phyloP scores from a whole-genome alignment of 441 rosid genomes.

The Gossypium schwendimanii region DNA sequence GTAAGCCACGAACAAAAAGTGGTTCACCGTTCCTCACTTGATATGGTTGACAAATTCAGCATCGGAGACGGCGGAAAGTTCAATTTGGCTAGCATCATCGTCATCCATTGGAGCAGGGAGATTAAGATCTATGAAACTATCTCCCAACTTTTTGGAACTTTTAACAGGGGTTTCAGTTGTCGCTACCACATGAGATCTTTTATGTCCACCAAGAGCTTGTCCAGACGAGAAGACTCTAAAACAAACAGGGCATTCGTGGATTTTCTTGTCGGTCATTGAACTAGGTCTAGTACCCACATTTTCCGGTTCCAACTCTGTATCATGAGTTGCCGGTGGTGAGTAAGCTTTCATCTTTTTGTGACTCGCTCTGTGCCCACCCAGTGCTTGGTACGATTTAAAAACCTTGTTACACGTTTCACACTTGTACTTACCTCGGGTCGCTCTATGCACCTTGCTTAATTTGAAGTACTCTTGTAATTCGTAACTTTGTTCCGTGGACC shows the following conservation, averaged over 20 bases:
- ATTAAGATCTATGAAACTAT: constrained; percentile 73
- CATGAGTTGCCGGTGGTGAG: constrained; percentile 17
- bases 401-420: constrained; percentile 59
- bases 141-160: constrained; percentile 28
- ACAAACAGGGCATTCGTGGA: constrained; percentile 80
- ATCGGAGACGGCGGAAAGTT: constrained; percentile 74
- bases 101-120: constrained; percentile 82
- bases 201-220: constrained; percentile 96
- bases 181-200: constrained; percentile 68
- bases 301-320: constrained; percentile 24
- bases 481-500: constrained; percentile 27
- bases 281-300: constrained; percentile 27
- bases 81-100: constrained; percentile 56
- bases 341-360: constrained; percentile 47
- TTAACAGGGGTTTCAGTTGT: constrained; percentile 17
- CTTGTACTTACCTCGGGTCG: constrained; percentile 35
- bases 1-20: constrained; percentile 19
- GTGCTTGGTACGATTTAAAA: constrained; percentile 67
- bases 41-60: constrained; percentile 54
- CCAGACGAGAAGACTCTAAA: constrained; percentile 75
- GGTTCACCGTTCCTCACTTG: constrained; percentile 23
- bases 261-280: constrained; percentile 32
- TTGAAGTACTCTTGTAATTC: constrained; percentile 27
- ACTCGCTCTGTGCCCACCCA: constrained; percentile 72
- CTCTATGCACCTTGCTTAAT: constrained; percentile 7